Evolutionary conservation across 177 flowering plant genomes (phyloP).

Genomic region (Telopea speciosissima): DNA sequence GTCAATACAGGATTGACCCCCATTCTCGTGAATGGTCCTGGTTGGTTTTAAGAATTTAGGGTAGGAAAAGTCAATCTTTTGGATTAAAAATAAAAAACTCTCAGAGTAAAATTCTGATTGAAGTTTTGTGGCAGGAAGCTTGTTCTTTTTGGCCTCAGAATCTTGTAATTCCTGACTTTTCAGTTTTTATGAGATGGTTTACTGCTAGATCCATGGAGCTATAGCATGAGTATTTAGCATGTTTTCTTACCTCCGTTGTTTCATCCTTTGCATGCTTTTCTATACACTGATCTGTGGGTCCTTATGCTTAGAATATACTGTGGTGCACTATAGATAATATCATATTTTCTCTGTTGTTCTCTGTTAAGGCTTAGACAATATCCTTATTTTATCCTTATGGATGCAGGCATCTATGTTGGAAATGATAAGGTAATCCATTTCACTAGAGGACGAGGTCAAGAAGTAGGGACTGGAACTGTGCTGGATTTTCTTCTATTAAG

Average conservation of each 20-base stretch:
- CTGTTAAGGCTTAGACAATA: not conserved
- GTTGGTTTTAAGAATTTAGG: not conserved
- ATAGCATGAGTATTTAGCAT: too few relatives aligned
- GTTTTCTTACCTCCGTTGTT: too few relatives aligned
- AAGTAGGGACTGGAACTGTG: slow-evolving; percentile 90
- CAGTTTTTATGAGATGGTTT: not conserved
- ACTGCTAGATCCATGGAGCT: not conserved
- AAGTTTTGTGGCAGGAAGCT: not conserved
- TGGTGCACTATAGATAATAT: not conserved
- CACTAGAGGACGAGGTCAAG: slow-evolving; percentile 80
- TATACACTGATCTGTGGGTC: not conserved
- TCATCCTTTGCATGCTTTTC: too few relatives aligned
- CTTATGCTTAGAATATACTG: not conserved
- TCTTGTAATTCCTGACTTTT: not conserved
- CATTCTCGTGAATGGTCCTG: not conserved
- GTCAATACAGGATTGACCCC: not conserved
- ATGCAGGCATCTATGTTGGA: slow-evolving; percentile 73
- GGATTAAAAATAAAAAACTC: not conserved
- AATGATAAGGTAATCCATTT: slow-evolving; percentile 80
- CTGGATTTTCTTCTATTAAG: slow-evolving; percentile 59
- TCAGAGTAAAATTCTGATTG: too few relatives aligned
- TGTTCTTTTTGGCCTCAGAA: not conserved
- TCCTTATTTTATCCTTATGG: not conserved
- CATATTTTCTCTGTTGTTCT: not conserved
- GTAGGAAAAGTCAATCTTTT: too few relatives aligned